These are phyloP conservation scores for Volvox reticuliferus DNA, from an alignment of 139 green algal species.

Conservation along the genomic window DNA sequence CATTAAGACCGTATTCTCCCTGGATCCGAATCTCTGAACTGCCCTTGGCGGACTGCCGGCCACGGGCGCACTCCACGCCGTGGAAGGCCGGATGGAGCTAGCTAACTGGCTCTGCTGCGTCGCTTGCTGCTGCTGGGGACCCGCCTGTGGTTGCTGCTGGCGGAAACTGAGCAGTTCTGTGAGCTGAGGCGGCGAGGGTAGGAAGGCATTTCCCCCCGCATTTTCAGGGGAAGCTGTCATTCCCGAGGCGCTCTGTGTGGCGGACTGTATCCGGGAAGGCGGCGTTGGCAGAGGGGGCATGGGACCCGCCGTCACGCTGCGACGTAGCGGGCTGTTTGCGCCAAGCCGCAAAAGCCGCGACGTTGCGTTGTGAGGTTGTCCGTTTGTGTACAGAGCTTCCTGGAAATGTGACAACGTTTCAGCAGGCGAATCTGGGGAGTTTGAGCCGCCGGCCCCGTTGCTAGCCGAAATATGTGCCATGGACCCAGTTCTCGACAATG, in stretches of 20 bases:
- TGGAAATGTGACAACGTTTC: constrained; percentile 3
- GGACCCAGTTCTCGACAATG: constrained; percentile 15
- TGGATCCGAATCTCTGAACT: not conserved
- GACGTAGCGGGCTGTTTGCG: not conserved
- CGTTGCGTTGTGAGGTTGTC: not conserved
- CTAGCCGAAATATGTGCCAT: not conserved
- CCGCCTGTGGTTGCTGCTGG: not conserved
- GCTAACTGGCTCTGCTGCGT: not conserved
- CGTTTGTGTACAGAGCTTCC: constrained; percentile 20
- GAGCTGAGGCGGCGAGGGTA: not conserved
- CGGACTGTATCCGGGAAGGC: not conserved
- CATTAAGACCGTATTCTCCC: not conserved
- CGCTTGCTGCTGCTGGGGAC: not conserved
- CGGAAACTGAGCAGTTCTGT: not conserved
- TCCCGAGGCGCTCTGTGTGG: not conserved
- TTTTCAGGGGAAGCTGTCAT: not conserved
- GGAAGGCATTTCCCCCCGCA: not conserved
- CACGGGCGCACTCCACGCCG: not conserved
- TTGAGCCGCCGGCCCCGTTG: not conserved
- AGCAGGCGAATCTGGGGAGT: not conserved
- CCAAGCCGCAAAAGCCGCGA: constrained; percentile 18
- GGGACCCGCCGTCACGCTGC: not conserved
- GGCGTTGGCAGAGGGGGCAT: not conserved
- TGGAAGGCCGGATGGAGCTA: not conserved
- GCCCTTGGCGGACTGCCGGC: not conserved